Evolutionary conservation across 1,139 yeast species (phyloP).

Genomic region (Blastobotrys raffinosifermentans): DNA sequence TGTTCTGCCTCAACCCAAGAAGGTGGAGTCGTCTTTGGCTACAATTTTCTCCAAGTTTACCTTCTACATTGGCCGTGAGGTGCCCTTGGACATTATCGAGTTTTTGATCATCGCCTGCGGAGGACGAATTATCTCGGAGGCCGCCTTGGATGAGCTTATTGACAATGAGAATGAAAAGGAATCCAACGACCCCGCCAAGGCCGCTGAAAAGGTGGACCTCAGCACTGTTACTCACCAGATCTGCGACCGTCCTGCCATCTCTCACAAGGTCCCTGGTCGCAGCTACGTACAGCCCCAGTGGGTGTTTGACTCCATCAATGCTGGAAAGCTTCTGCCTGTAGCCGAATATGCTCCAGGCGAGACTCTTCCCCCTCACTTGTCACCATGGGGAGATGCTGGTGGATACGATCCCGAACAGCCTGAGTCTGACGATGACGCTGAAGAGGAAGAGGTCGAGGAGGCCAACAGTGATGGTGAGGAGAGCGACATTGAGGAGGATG

Average conservation of each 20-base stretch:
- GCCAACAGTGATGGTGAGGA: slow-evolving; percentile 48
- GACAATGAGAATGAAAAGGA: slow-evolving; percentile 33
- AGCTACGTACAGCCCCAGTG: slow-evolving; percentile 97
- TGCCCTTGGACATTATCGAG: slow-evolving; percentile 85
- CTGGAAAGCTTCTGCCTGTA: slow-evolving; percentile 66
- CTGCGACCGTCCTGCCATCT: slow-evolving; percentile 81
- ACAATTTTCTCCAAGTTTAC: slow-evolving; percentile 69
- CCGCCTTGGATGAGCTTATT: slow-evolving; percentile 70
- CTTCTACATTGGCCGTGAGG: slow-evolving; percentile 92
- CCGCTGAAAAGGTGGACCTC: slow-evolving; percentile 48
- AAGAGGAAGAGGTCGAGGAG: slow-evolving; percentile 40
- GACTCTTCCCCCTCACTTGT: slow-evolving; percentile 88
- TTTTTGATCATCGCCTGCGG: slow-evolving; percentile 84
- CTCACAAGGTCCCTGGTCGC: slow-evolving; percentile 79
- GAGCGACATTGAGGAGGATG: slow-evolving; percentile 44
- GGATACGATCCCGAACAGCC: slow-evolving; percentile 77
- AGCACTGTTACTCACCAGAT: slow-evolving; percentile 84
- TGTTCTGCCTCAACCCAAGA: slow-evolving; percentile 70
- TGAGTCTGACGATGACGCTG: slow-evolving; percentile 33
- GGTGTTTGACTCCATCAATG: slow-evolving; percentile 89
- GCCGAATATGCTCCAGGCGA: slow-evolving; percentile 90
- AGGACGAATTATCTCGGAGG: slow-evolving; percentile 79
- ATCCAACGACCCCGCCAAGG: slow-evolving; percentile 20
- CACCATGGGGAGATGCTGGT: slow-evolving; percentile 98
- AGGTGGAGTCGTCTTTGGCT: slow-evolving; percentile 49